Evolutionary conservation across 1,284 basidiomycete species (phyloP), one percentile per base, ranked within the genome.

Genomic region (Rugiboletus extremiorientalis): DNA sequence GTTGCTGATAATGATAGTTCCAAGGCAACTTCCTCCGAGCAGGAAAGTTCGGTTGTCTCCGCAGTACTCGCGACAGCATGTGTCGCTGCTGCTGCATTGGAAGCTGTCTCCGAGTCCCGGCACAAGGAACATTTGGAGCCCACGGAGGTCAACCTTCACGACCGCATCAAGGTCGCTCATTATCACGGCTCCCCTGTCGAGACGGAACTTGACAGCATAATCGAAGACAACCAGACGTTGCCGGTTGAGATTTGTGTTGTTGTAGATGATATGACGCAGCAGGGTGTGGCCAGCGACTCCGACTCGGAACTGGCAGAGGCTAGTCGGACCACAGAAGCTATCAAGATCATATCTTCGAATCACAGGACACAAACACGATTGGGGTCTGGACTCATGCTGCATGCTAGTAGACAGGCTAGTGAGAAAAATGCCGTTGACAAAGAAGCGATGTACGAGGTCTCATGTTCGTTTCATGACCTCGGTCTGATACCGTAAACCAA

Each of bases 31-130:
- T 22, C 54, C 38, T 46, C 55, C 6, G 55, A 59, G 33, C 43
- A 55, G 28, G 60, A 43, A 10, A 47, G 36, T 41, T 66, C 58
- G 15, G 14, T 56, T 5, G 38, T 62, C 4, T 58, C 58, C 44
- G 27, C 44, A 14, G 15, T 54, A 40, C 52, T 71, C 4, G 55
- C 63, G 12, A 15, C 53, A 6, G 63, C 58, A 1, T 51, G 33
- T 5, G n/a, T 66, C 28, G 58, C 56, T 1, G 54, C 65, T 6
- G 31, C 45, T n/a, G 60, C 51, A 1, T 38, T 48, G 1, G 65
- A 68, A 40, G 54, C 59, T 18, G 40, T 34, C n/a, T 1, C 58
- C 11, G 58, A 60, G 16, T 42, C 42, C 14, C 49, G 33, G 28
- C 50, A 50, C 11, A 40, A 66, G 46, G 38, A 59, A 36, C 38